Conservation (phyloP, 2,329 filamentous ascomycete species). For the Colletotrichum sp. region DNA sequence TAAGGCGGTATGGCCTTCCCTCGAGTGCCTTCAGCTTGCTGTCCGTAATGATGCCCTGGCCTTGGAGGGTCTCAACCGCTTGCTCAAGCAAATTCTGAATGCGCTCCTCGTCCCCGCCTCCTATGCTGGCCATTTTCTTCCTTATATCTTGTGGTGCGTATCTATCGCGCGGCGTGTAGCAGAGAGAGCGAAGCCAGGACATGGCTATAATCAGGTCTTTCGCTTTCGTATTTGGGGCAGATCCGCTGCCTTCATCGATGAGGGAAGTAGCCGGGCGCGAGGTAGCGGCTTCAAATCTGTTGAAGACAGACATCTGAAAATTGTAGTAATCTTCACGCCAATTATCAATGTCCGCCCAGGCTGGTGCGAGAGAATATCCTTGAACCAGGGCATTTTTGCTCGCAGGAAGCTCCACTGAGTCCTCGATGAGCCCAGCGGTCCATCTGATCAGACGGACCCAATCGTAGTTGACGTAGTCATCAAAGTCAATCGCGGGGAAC, state of each 20-base stretch:
- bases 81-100: conserved; percentile 49
- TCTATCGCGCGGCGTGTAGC: conserved; percentile 54
- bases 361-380: conserved; percentile 44
- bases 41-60: conserved; percentile 61
- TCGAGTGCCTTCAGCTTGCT: conserved; percentile 62
- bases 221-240: background rate
- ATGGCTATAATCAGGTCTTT: conserved; percentile 50
- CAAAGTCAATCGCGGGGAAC: conserved; percentile 66
- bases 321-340: conserved; percentile 66
- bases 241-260: conserved; percentile 23
- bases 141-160: conserved; percentile 55
- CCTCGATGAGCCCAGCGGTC: conserved; percentile 44
- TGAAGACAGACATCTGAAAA: conserved; percentile 57
- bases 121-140: conserved; percentile 57
- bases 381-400: conserved; percentile 49
- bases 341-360: conserved; percentile 35
- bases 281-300: conserved; percentile 60
- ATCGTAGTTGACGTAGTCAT: conserved; percentile 69
- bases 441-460: conserved; percentile 72
- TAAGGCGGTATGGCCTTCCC: conserved; percentile 68
- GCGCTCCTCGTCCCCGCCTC: conserved; percentile 36
- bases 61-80: conserved; percentile 54
- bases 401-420: conserved; percentile 53
- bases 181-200: conserved; percentile 66
- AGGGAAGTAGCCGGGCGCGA: conserved; percentile 49